A percentile compares a stretch with the other conserved stretches of the same genome.
Conservation (phyloP, 2,329 filamentous ascomycete species). For the Pseudogymnoascus sp. region DNA sequence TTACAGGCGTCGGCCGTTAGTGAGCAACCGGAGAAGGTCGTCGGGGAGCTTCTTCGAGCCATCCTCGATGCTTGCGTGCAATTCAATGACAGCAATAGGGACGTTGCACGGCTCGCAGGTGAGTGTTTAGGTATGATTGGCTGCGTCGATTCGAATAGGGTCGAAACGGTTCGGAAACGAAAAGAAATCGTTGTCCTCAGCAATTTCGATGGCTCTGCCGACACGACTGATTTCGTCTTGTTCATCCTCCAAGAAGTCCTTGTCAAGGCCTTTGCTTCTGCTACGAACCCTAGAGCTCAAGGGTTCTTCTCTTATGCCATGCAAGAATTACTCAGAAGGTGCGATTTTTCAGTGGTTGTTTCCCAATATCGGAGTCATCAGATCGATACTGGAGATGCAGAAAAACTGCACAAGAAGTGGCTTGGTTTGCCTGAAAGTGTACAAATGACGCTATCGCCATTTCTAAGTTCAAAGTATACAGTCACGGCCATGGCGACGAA, state of each 20-base stretch:
- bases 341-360: constrained; percentile 51
- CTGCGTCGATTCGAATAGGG: constrained; percentile 81
- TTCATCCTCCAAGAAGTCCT: constrained; percentile 81
- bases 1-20: constrained; percentile 72
- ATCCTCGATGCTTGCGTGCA: constrained; percentile 79
- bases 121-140: constrained; percentile 82
- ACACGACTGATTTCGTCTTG: constrained; percentile 78
- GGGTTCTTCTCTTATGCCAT: constrained; percentile 91
- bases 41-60: constrained; percentile 63
- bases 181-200: constrained; percentile 77
- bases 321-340: constrained; percentile 78
- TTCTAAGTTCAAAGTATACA: constrained; percentile 74
- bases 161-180: constrained; percentile 71
- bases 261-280: constrained; percentile 84
- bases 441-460: constrained; percentile 77
- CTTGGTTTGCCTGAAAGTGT: constrained; percentile 65
- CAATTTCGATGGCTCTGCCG: constrained; percentile 71
- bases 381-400: constrained; percentile 40
- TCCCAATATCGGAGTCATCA: constrained; percentile 25
- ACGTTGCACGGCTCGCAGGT: constrained; percentile 66
- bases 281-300: constrained; percentile 78
- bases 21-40: constrained; percentile 71
- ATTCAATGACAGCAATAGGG: constrained; percentile 59
- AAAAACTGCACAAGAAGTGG: constrained; percentile 66
- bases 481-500: constrained; percentile 53